Evolutionary conservation across 1,284 basidiomycete genomes (phyloP).

Genomic region (Sanghuangporus baumii): DNA sequence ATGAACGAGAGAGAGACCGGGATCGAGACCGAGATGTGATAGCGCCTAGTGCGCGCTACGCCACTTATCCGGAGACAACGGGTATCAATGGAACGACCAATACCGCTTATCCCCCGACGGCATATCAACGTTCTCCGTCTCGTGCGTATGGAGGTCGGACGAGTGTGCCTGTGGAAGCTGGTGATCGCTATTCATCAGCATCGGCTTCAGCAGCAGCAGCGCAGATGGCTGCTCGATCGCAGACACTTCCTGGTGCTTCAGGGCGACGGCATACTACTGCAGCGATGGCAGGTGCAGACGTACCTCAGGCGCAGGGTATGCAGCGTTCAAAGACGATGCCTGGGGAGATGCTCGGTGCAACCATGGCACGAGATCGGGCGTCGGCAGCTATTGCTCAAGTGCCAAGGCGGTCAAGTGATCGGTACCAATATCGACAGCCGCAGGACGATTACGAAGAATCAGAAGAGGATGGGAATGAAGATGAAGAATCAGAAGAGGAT

Average conservation of each 20-base stretch:
- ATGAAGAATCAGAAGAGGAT: constrained; percentile 1
- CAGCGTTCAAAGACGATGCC: constrained; percentile 14
- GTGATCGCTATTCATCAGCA: background rate
- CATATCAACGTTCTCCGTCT: background rate
- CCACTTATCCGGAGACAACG: background rate
- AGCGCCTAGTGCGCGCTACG: background rate
- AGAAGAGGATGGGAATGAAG: background rate
- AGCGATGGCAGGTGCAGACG: background rate
- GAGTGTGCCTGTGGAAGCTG: constrained; percentile 6
- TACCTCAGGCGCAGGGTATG: background rate
- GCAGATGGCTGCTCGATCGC: background rate
- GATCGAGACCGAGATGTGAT: background rate
- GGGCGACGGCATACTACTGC: background rate
- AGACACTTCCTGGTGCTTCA: background rate
- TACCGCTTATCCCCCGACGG: background rate
- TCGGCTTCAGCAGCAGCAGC: background rate
- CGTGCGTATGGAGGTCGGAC: constrained; percentile 8
- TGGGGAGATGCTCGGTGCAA: background rate
- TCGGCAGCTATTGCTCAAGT: background rate
- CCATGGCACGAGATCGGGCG: background rate
- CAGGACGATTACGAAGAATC: background rate
- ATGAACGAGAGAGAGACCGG: background rate
- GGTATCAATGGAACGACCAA: background rate
- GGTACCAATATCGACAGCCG: background rate
- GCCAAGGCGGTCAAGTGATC: background rate